Percentiles rank a stretch among this genome's conserved stretches.
Evolutionary conservation across 257 asterid species (phyloP).

Genomic region (Solanum tarapatanum): DNA sequence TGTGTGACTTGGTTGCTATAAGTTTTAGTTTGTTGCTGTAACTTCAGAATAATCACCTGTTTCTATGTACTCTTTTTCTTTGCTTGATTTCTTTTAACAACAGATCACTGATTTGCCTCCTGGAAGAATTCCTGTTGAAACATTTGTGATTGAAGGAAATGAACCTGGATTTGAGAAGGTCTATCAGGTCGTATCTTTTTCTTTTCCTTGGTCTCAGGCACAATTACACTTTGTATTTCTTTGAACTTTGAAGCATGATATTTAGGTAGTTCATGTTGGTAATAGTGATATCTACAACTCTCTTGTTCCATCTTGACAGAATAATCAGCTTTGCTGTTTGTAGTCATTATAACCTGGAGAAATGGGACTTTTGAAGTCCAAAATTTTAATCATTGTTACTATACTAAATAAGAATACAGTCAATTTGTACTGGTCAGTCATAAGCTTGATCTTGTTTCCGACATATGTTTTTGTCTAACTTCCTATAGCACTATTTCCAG

Average conservation of each 20-base stretch:
- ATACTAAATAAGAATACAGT: background rate
- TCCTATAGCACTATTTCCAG: background rate
- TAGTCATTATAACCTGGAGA: background rate
- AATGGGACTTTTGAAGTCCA: background rate
- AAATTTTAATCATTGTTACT: background rate
- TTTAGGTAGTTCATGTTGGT: background rate
- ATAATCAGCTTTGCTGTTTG: background rate
- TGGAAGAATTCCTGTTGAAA: conserved; percentile 84
- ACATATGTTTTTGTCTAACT: background rate
- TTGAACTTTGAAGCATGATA: background rate
- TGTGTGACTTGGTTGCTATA: background rate
- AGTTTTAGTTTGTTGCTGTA: background rate
- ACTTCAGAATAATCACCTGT: background rate
- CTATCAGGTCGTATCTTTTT: conserved; percentile 41
- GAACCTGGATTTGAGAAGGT: conserved; percentile 68
- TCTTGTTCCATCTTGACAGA: background rate
- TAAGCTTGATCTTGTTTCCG: background rate
- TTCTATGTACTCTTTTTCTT: background rate
- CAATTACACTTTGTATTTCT: background rate
- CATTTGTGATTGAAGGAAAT: conserved; percentile 63
- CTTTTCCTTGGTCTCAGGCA: background rate
- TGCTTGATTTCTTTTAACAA: conserved; percentile 10
- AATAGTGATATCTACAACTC: background rate
- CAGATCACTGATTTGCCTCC: conserved; percentile 96
- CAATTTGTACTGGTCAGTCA: background rate